These are phyloP conservation scores for Apostasia ramifera DNA, from an alignment of 106 monocot species.

Conservation along the genomic window DNA sequence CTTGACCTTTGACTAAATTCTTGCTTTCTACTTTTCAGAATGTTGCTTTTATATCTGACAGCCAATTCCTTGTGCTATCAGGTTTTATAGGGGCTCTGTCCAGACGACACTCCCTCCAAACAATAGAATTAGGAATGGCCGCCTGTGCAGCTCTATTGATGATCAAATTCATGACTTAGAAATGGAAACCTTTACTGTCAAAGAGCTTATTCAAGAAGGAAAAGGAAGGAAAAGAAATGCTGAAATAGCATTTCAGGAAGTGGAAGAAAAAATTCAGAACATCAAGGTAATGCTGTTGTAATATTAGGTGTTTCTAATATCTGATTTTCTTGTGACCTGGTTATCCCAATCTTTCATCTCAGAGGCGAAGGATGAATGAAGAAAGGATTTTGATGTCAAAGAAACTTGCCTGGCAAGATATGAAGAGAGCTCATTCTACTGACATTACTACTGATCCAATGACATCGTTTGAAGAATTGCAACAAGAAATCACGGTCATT, in stretches of 20 bases:
- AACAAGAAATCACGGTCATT: slow-evolving; percentile 75
- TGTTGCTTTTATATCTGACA: no score
- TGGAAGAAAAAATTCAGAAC: slow-evolving; percentile 39
- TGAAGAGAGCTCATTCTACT: slow-evolving; percentile 42
- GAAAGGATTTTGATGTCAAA: slow-evolving; percentile 47
- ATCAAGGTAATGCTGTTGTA: slow-evolving; percentile 48
- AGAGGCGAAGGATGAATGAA: slow-evolving; percentile 56
- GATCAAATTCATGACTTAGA: slow-evolving; percentile 47
- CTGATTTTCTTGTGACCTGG: background rate
- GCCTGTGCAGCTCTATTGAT: slow-evolving; percentile 73
- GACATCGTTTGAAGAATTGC: slow-evolving; percentile 54
- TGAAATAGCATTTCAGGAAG: slow-evolving; percentile 33
- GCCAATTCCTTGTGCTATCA: slow-evolving; percentile 20
- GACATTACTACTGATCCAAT: slow-evolving; percentile 29
- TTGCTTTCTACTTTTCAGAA: no score
- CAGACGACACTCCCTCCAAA: slow-evolving; percentile 86
- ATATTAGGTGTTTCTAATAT: background rate
- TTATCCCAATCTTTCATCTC: slow-evolving; percentile 11
- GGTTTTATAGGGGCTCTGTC: slow-evolving; percentile 74
- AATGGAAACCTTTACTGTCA: slow-evolving; percentile 30
- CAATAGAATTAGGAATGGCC: slow-evolving; percentile 40
- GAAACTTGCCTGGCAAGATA: slow-evolving; percentile 41
- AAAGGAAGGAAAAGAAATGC: slow-evolving; percentile 50
- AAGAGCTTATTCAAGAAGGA: slow-evolving; percentile 39
- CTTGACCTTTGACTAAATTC: no score